Evolutionary conservation across 2,329 filamentous ascomycete species (phyloP).

Genomic region (Tolypocladium inflatum): DNA sequence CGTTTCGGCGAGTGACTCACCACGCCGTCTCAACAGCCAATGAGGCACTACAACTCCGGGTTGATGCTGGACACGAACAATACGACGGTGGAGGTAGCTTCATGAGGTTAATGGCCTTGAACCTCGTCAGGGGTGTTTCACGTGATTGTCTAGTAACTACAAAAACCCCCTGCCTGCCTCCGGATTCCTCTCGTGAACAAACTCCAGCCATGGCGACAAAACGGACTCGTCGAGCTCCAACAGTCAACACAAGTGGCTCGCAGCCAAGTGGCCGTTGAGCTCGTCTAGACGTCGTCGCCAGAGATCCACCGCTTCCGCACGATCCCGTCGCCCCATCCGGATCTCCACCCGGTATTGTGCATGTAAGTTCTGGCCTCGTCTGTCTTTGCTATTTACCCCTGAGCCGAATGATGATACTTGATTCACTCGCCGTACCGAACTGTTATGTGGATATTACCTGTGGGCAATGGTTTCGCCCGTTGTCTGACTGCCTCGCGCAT

Average conservation of each 20-base stretch:
- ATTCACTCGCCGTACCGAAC: conserved; percentile 6
- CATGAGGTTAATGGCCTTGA: too few species aligned
- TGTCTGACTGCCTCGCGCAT: conserved; percentile 1
- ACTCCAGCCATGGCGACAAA: not conserved
- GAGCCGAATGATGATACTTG: not conserved
- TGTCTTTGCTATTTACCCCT: not conserved
- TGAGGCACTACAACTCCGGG: not conserved
- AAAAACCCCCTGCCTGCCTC: not conserved
- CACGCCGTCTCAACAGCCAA: not conserved
- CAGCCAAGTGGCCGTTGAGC: not conserved
- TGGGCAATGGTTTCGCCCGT: conserved; percentile 5
- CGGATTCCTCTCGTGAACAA: not conserved
- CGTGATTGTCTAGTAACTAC: not conserved
- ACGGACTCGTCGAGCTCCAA: not conserved
- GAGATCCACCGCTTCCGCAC: not conserved
- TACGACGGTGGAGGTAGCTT: not conserved
- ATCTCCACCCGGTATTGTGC: not conserved
- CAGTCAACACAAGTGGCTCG: not conserved
- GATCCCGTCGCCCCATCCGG: too few species aligned
- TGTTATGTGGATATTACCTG: conserved; percentile 1
- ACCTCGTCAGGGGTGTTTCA: too few species aligned
- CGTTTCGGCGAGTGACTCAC: not conserved
- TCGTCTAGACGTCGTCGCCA: not conserved
- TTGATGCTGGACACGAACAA: not conserved
- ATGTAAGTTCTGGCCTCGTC: not conserved